These are phyloP conservation scores for Testicularia cyperi DNA, from an alignment of 1,284 basidiomycete species.

Conservation along the genomic window DNA sequence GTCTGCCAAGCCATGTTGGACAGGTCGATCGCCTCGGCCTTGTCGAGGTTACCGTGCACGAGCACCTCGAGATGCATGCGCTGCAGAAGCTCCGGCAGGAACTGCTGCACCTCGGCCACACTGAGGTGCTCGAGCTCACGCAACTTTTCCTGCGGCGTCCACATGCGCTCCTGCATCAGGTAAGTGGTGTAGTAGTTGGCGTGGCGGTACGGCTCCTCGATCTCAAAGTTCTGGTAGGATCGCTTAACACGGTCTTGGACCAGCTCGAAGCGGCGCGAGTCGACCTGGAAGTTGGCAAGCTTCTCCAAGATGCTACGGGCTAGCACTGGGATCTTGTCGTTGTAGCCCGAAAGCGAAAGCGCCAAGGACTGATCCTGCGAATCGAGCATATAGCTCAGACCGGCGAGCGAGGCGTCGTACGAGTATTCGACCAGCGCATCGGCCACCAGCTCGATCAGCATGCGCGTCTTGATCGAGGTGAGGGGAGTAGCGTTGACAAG, in stretches of 20 bases:
- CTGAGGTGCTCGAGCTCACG: slow-evolving; percentile 74
- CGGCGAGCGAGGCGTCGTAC: slow-evolving; percentile 91
- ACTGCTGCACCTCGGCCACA: slow-evolving; percentile 72
- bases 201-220: slow-evolving; percentile 79
- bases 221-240: slow-evolving; percentile 72
- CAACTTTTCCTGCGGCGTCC: slow-evolving; percentile 81
- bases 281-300: slow-evolving; percentile 71
- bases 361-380: slow-evolving; percentile 72
- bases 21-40: slow-evolving; percentile 77
- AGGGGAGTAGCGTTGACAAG: slow-evolving; percentile 58
- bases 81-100: slow-evolving; percentile 70
- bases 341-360: slow-evolving; percentile 80
- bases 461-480: slow-evolving; percentile 63
- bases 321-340: slow-evolving; percentile 85
- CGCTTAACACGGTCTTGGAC: slow-evolving; percentile 75
- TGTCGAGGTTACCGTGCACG: slow-evolving; percentile 80
- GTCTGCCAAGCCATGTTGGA: slow-evolving; percentile 73
- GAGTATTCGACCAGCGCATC: slow-evolving; percentile 87
- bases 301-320: slow-evolving; percentile 75
- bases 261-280: slow-evolving; percentile 74
- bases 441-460: slow-evolving; percentile 83
- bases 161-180: slow-evolving; percentile 71
- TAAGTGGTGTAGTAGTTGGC: slow-evolving; percentile 78
- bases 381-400: slow-evolving; percentile 75
- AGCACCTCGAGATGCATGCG: slow-evolving; percentile 75